phyloP scores from a whole-genome alignment of 2,329 filamentous ascomycete genomes.

The Incumbomyces delicatus region DNA sequence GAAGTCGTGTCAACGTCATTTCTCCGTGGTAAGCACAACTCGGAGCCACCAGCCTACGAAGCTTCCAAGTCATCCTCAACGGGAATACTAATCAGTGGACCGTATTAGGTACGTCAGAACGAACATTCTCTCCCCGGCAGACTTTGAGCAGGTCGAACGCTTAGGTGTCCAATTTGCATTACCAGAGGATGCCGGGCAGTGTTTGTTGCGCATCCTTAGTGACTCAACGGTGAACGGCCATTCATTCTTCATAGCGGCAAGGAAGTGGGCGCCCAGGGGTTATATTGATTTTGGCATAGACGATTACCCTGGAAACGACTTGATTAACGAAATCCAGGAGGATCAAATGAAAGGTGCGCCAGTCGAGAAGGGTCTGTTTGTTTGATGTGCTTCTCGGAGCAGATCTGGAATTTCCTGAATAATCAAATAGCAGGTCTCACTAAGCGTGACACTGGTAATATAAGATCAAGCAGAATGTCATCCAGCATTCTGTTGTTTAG shows the following conservation, averaged over 20 bases:
- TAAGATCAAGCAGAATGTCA: too few species aligned
- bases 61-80: too few species aligned
- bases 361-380: slow-evolving; percentile 20
- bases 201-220: slow-evolving; percentile 22
- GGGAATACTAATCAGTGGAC: too few species aligned
- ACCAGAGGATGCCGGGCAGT: slow-evolving; percentile 20
- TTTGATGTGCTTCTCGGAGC: neutral
- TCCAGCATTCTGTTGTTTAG: too few species aligned
- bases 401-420: too few species aligned
- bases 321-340: slow-evolving; percentile 23
- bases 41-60: too few species aligned
- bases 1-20: slow-evolving; percentile 28
- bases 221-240: slow-evolving; percentile 24
- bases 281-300: slow-evolving; percentile 27
- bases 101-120: slow-evolving; percentile 25
- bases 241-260: slow-evolving; percentile 26
- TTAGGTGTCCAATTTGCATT: slow-evolving; percentile 23
- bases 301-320: slow-evolving; percentile 22
- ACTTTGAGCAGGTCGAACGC: slow-evolving; percentile 20
- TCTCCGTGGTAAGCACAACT: slow-evolving; percentile 24
- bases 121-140: slow-evolving; percentile 22
- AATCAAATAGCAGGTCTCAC: too few species aligned
- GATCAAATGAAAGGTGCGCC: slow-evolving; percentile 22
- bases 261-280: slow-evolving; percentile 26
- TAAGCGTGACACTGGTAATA: too few species aligned